Conservation (phyloP, 805 yeast species). For the Sugiyamaella boreocaroliniensis region DNA sequence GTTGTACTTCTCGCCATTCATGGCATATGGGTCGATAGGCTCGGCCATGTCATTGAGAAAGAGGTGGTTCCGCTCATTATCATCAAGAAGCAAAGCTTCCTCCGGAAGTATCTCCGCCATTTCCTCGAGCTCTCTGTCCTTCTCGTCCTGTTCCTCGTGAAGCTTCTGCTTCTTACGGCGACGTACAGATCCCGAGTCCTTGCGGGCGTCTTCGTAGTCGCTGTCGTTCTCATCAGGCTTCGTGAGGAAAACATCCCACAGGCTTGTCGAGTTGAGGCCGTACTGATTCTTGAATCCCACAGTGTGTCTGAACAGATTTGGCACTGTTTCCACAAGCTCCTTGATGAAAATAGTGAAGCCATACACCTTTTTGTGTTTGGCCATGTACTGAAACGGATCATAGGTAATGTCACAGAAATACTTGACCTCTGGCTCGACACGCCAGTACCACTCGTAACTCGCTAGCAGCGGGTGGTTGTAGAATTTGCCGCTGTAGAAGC, state of each 20-base stretch:
- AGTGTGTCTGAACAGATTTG: constrained; percentile 71
- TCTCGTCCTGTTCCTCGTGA: constrained; percentile 14
- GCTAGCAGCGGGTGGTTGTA: constrained; percentile 69
- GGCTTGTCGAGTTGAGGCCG: constrained; percentile 45
- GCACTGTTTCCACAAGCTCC: constrained; percentile 77
- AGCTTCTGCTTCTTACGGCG: constrained; percentile 16
- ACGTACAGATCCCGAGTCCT: constrained; percentile 16
- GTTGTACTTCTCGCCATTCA: constrained; percentile 64
- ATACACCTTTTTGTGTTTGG: constrained; percentile 56
- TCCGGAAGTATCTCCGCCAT: constrained; percentile 13
- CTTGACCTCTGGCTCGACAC: constrained; percentile 89
- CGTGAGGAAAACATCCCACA: constrained; percentile 63
- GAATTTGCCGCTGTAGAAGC: constrained; percentile 82
- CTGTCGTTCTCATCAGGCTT: constrained; percentile 14
- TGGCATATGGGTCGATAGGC: constrained; percentile 44
- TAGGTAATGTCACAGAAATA: constrained; percentile 87
- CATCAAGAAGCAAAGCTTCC: constrained; percentile 14
- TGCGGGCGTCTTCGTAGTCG: constrained; percentile 2
- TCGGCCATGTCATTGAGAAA: constrained; percentile 26
- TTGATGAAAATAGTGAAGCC: constrained; percentile 78
- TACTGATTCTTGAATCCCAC: constrained; percentile 49
- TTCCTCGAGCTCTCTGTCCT: constrained; percentile 23
- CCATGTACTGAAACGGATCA: constrained; percentile 86
- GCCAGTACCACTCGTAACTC: constrained; percentile 86
- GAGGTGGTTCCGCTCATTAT: constrained; percentile 16